These are phyloP conservation scores for Darksidea phi DNA, from an alignment of 495 filamentous ascomycete genomes.

Conservation along the genomic window DNA sequence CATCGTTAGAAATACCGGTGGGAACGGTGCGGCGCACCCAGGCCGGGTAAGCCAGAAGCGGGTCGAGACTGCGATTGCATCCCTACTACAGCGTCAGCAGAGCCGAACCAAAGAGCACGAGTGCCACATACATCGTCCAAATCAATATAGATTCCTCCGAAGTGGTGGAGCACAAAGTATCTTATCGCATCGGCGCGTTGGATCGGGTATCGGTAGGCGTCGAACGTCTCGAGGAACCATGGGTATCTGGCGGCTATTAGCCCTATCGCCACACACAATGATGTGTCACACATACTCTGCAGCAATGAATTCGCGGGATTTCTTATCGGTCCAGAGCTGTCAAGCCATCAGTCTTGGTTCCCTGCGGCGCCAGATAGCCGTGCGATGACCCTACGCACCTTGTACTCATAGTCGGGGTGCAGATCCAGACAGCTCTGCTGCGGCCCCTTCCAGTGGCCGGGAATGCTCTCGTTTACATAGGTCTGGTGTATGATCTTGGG, in stretches of 20 bases:
- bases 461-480: slow-evolving; percentile 74
- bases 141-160: slow-evolving; percentile 86
- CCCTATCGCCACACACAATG: background rate
- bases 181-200: slow-evolving; percentile 85
- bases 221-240: slow-evolving; percentile 84
- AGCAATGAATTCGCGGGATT: slow-evolving; percentile 72
- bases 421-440: slow-evolving; percentile 73
- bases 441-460: slow-evolving; percentile 67
- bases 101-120: background rate
- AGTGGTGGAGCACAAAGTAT: slow-evolving; percentile 82
- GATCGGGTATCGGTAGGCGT: slow-evolving; percentile 75
- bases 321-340: slow-evolving; percentile 81
- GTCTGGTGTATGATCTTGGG: slow-evolving; percentile 93
- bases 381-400: slow-evolving; percentile 50
- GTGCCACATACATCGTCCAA: slow-evolving; percentile 70
- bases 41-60: slow-evolving; percentile 74
- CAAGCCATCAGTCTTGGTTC: slow-evolving; percentile 27
- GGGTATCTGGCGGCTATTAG: slow-evolving; percentile 58
- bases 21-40: slow-evolving; percentile 80
- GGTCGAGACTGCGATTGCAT: slow-evolving; percentile 78
- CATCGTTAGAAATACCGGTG: slow-evolving; percentile 87
- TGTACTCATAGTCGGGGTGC: slow-evolving; percentile 79
- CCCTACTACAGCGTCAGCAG: slow-evolving; percentile 51
- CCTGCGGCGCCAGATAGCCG: slow-evolving; percentile 1
- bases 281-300: slow-evolving; percentile 32